Evolutionary conservation across 306 rosid species (phyloP).

Genomic region (Geum urbanum): DNA sequence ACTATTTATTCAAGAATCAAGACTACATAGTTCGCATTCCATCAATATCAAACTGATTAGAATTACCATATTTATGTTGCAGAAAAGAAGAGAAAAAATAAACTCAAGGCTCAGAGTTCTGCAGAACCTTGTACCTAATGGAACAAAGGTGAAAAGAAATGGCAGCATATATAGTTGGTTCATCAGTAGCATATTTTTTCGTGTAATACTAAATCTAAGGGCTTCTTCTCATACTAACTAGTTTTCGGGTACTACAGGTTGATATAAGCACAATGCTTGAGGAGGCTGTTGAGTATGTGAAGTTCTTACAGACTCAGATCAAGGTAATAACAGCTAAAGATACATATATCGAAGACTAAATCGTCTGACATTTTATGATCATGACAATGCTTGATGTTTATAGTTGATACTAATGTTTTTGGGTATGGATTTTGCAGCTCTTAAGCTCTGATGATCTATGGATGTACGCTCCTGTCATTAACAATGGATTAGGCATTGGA

Average conservation of each 20-base stretch:
- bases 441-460: conserved; percentile 81
- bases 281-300: conserved; percentile 84
- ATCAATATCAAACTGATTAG: neutral
- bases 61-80: conserved; percentile 22
- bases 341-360: neutral
- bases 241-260: conserved; percentile 43
- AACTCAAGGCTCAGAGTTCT: conserved; percentile 66
- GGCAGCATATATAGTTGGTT: too few species aligned
- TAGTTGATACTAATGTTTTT: neutral
- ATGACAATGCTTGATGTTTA: neutral
- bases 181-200: too few species aligned
- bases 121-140: conserved; percentile 84
- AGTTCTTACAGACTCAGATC: conserved; percentile 85
- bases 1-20: too few species aligned
- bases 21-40: too few species aligned
- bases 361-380: neutral
- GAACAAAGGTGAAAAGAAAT: conserved; percentile 69
- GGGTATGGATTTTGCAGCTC: conserved; percentile 47
- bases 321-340: conserved; percentile 45
- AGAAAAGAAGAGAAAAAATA: conserved; percentile 93
- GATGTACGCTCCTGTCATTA: conserved; percentile 92
- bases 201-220: too few species aligned
- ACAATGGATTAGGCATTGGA: conserved; percentile 82
- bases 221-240: neutral
- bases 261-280: conserved; percentile 98